Conservation (phyloP, 352 stramenopile genomes). For the Globisporangium spiculum region DNA sequence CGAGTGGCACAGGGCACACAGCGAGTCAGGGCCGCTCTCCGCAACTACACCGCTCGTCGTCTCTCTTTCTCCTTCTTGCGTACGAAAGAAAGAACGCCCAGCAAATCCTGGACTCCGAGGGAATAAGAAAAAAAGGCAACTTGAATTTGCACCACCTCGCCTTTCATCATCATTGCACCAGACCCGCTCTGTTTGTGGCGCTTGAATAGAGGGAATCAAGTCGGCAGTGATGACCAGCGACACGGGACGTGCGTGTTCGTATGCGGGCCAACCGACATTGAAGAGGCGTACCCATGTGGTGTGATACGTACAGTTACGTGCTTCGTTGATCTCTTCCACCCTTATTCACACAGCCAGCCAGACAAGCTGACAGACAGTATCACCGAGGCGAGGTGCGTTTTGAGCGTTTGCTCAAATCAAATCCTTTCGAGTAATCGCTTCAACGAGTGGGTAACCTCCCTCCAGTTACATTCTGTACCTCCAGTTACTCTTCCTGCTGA, state of each 20-base stretch:
- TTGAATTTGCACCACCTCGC: background rate
- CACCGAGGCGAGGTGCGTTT: background rate
- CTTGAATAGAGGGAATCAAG: background rate
- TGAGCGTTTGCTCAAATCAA: background rate
- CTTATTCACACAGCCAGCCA: background rate
- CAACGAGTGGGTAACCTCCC: background rate
- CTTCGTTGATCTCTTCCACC: background rate
- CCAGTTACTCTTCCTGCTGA: background rate
- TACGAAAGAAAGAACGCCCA: background rate
- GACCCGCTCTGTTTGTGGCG: background rate
- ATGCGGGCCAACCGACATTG: background rate
- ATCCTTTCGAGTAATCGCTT: background rate
- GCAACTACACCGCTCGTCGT: background rate
- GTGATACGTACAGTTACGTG: background rate
- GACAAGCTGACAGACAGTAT: background rate
- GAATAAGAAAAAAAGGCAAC: background rate
- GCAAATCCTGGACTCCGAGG: background rate
- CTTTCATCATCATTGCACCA: background rate
- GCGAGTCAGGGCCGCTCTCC: background rate
- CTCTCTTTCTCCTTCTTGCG: background rate
- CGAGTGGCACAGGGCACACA: background rate
- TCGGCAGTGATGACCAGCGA: background rate
- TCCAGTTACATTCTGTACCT: background rate
- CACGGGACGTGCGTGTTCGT: background rate
- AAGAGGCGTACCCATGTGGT: background rate